Evolutionary conservation across 1,139 yeast species (phyloP), one percentile per base, ranked within the genome.

Genomic region (Candida gigantensis): DNA sequence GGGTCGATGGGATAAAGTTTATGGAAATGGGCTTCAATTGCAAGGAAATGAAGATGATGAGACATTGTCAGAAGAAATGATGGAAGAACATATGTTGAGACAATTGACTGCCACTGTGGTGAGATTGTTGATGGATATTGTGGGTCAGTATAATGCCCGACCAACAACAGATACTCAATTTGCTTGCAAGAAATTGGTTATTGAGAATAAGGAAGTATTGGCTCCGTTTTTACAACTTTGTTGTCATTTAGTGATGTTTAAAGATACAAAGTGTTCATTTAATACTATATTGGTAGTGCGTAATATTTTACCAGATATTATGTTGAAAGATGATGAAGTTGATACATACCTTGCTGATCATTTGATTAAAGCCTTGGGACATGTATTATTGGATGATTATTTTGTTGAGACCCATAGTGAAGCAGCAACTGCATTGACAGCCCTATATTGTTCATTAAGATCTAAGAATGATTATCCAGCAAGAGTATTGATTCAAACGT

Each of bases 61-160:
- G 40, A 83, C 88, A 12, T 71, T 94, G 50, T 83, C 94, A n/a
- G 97, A 90, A 53, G 98, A 92, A 57, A 92, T 92, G 95, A 84
- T 92, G 86, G 97, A 92, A 50, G 98, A 92, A 57, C 96, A 92
- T 58, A 74, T 92, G 72, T 68, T 92, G 45, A 72, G 98, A 45
- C 97, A 92, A 58, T 73, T 92, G 37, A 89, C 97, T 0, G 96
- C 96, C 2, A 89, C 95, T 5, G 89, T 87, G n/a, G 96, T 86
- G 29, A 68, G 97, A 43, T 72, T 90, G 52, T 62, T 92, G 47
- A 87, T 92, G 66, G 98, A 92, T 57, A 72, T 89, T 38, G 86
- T 86, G 20, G 95, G 96, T 8, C 97, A 89, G 56, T 62, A 61
- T 40, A 68, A 72, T 49, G 60, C 75, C 15, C 67, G 71, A 41